These are phyloP conservation scores for Novymonas esmeraldas DNA, from an alignment of 208 protist species.

Conservation along the genomic window DNA sequence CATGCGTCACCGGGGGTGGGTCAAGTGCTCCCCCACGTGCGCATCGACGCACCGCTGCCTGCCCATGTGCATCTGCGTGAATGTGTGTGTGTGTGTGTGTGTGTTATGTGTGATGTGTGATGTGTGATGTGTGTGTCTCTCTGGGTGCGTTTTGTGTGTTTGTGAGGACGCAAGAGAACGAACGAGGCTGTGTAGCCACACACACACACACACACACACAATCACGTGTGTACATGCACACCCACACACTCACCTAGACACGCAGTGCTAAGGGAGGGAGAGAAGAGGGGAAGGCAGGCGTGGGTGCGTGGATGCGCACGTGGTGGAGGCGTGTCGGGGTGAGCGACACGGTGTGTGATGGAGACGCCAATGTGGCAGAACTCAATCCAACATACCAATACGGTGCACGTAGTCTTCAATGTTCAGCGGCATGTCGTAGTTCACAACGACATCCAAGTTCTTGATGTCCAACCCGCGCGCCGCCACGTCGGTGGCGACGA, in stretches of 20 bases:
- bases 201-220: too few relatives aligned
- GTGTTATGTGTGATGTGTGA: not conserved
- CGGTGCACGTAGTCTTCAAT: constrained; percentile 99
- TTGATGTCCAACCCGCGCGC: constrained; percentile 97
- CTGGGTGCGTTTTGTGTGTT: not conserved
- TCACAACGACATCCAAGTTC: constrained; percentile 98
- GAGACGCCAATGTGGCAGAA: too few relatives aligned
- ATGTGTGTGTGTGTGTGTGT: not conserved
- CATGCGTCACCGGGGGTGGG: constrained; percentile 2
- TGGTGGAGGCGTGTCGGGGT: too few relatives aligned
- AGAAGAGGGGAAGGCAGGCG: constrained; percentile 16
- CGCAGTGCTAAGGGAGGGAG: not conserved
- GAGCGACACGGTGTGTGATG: constrained; percentile 6
- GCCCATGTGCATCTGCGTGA: not conserved
- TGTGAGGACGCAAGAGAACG: not conserved
- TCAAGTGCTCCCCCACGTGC: constrained; percentile 2
- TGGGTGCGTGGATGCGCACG: too few relatives aligned
- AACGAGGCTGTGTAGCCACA: not conserved
- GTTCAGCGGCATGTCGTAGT: constrained; percentile 99
- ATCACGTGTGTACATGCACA: too few relatives aligned
- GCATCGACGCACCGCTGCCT: too few relatives aligned
- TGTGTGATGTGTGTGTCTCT: not conserved
- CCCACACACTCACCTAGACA: too few relatives aligned
- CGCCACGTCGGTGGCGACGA: constrained; percentile 94
- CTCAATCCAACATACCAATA: constrained; percentile 92